Conservation (phyloP, 768 basidiomycete species). For the Hemileccinum impolitum region DNA sequence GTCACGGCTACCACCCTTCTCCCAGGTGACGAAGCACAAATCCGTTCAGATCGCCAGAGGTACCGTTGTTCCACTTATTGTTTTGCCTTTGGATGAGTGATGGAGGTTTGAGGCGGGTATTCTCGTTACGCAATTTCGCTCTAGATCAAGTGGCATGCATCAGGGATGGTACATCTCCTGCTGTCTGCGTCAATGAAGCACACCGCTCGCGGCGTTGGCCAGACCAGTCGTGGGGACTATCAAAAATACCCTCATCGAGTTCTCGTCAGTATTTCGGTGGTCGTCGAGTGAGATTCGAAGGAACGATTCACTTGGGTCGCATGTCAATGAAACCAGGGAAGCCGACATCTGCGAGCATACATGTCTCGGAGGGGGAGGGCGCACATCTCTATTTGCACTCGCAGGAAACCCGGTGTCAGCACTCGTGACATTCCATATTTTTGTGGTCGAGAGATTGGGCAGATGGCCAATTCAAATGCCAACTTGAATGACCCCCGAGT, state of each 20-base stretch:
- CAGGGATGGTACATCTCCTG: constrained; percentile 78
- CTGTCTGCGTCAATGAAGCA: constrained; percentile 64
- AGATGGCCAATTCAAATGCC: constrained; percentile 57
- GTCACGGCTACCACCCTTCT: constrained; percentile 46
- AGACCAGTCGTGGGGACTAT: constrained; percentile 79
- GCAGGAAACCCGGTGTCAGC: constrained; percentile 90
- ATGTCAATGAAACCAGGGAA: constrained; percentile 84
- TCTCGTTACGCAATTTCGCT: constrained; percentile 52
- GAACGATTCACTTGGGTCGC: constrained; percentile 82
- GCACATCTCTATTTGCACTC: constrained; percentile 68
- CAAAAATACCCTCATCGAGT: constrained; percentile 61
- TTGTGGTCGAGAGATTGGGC: constrained; percentile 70
- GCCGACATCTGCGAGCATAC: constrained; percentile 83
- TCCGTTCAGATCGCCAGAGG: constrained; percentile 71
- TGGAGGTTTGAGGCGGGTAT: background rate
- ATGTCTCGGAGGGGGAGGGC: constrained; percentile 33
- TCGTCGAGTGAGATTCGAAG: constrained; percentile 76
- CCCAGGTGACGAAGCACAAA: constrained; percentile 58
- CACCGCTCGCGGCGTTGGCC: constrained; percentile 77
- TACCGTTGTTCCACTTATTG: constrained; percentile 22
- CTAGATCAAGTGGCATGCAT: constrained; percentile 61
- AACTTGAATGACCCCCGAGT: too few species aligned
- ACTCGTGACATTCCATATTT: constrained; percentile 80
- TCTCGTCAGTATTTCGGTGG: constrained; percentile 87
- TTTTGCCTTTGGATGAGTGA: background rate